Evolutionary conservation across 2,329 filamentous ascomycete genomes (phyloP).

Genomic region (Fusarium solani-melongenae): DNA sequence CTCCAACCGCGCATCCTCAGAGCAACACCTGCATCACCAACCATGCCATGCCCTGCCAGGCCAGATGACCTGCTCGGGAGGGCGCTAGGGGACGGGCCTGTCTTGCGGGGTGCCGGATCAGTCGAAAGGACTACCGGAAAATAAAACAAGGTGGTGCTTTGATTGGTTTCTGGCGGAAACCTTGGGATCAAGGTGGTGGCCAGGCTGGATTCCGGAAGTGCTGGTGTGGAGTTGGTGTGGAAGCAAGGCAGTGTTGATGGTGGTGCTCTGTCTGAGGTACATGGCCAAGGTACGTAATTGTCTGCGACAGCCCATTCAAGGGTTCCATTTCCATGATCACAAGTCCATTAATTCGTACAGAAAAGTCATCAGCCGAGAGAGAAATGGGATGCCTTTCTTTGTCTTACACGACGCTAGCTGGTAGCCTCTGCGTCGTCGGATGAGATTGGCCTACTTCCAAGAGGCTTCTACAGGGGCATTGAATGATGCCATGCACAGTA

Average conservation of each 20-base stretch:
- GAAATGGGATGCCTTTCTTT: background rate
- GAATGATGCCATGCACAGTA: background rate
- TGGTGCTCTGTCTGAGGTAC: constrained; percentile 25
- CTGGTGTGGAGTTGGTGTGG: constrained; percentile 24
- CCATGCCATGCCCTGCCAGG: constrained; percentile 19
- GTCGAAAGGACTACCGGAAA: constrained; percentile 31
- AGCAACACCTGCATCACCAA: constrained; percentile 18
- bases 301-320: background rate
- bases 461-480: background rate
- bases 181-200: constrained; percentile 9
- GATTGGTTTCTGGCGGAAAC: constrained; percentile 26
- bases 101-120: constrained; percentile 17
- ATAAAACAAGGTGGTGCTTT: constrained; percentile 23
- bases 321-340: background rate
- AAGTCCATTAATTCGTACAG: background rate
- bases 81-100: constrained; percentile 29
- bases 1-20: background rate
- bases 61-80: constrained; percentile 33
- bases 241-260: background rate
- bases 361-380: background rate
- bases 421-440: background rate
- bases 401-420: background rate
- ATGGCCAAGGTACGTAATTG: constrained; percentile 22
- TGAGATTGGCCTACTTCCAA: background rate
- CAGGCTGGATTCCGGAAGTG: constrained; percentile 12